Conservation (phyloP, 495 filamentous ascomycete species). For the Hypomontagnella monticulosa region DNA sequence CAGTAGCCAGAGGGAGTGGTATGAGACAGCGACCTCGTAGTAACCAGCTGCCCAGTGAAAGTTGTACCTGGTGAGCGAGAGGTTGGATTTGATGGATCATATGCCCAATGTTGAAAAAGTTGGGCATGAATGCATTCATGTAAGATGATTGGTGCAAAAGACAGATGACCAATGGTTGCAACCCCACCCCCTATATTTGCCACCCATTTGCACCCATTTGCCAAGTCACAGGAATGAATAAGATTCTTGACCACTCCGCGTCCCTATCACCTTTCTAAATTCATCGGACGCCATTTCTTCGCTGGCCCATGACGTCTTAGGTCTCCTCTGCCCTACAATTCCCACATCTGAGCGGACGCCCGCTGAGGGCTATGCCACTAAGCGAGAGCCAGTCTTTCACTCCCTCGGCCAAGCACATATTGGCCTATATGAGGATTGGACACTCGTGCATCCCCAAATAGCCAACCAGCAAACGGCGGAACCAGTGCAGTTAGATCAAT, state of each 20-base stretch:
- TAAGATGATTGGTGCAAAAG: conserved; percentile 35
- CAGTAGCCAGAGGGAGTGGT: conserved; percentile 30
- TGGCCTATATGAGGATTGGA: conserved; percentile 34
- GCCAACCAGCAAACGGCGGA: conserved; percentile 27
- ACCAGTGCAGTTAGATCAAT: conserved; percentile 21
- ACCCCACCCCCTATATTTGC: conserved; percentile 36
- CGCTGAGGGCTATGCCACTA: conserved; percentile 24
- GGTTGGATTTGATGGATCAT: conserved; percentile 36
- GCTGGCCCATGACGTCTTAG: conserved; percentile 40
- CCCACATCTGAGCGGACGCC: conserved; percentile 7
- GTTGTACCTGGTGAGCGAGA: conserved; percentile 37
- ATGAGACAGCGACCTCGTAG: conserved; percentile 10
- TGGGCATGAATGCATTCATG: conserved; percentile 35
- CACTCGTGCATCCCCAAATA: conserved; percentile 29
- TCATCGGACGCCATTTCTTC: conserved; percentile 36
- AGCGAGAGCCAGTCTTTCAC: conserved; percentile 28
- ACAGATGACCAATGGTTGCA: conserved; percentile 22
- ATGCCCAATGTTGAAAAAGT: conserved; percentile 28
- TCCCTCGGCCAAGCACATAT: conserved; percentile 14
- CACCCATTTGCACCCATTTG: conserved; percentile 30
- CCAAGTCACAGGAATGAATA: conserved; percentile 37
- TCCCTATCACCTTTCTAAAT: conserved; percentile 26
- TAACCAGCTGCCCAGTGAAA: conserved; percentile 24
- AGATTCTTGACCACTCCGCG: conserved; percentile 39
- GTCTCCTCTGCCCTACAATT: conserved; percentile 41